Evolutionary conservation across 148 eudicot genomes (phyloP).

Genomic region (Oxyria digyna): DNA sequence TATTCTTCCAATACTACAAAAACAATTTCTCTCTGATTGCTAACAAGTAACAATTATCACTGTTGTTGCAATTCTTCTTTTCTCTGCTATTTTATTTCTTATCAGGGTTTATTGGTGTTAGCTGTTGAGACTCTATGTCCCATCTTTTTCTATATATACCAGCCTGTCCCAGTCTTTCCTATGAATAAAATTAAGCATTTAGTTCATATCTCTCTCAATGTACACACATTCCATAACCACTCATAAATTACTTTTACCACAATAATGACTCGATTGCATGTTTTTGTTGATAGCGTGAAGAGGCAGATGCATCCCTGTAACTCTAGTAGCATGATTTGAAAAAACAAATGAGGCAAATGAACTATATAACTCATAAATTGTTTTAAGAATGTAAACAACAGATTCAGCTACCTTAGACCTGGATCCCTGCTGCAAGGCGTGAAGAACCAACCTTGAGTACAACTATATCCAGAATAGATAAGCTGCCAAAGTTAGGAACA

Average conservation of each 20-base stretch:
- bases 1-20: no score
- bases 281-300: not conserved
- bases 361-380: not conserved
- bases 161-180: no score
- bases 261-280: not conserved
- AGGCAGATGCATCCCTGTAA: not conserved
- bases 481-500: conserved; percentile 24
- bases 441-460: conserved; percentile 88
- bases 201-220: no score
- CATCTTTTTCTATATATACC: no score
- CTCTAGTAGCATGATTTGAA: not conserved
- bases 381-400: not conserved
- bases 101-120: no score
- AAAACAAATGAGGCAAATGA: not conserved
- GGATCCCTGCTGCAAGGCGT: conserved; percentile 81
- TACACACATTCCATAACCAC: not conserved
- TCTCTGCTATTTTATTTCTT: no score
- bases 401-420: conserved; percentile 49
- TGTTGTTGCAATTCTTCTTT: no score
- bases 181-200: no score
- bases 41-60: no score
- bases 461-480: conserved; percentile 82
- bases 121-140: no score
- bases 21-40: no score
- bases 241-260: not conserved